Percentiles rank a stretch among this genome's conserved stretches.
phyloP scores from a whole-genome alignment of 768 basidiomycete genomes.

The Russula olivacea region DNA sequence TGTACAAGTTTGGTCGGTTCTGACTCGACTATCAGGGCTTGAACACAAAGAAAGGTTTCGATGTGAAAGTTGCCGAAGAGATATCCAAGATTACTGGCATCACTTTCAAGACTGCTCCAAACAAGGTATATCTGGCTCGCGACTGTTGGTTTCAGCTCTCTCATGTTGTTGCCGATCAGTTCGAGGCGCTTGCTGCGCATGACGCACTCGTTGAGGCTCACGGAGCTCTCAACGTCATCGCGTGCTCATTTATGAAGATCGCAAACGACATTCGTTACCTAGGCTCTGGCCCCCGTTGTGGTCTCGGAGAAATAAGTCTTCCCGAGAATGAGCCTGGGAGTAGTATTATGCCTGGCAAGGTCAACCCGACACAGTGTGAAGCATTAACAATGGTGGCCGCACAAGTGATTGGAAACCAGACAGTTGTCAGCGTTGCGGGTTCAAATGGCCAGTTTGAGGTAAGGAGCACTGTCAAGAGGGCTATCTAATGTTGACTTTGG shows the following conservation, averaged over 20 bases:
- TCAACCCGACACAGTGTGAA: conserved; percentile 99
- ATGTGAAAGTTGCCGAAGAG: conserved; percentile 87
- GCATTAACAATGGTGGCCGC: conserved; percentile 98
- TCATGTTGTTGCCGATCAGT: conserved; percentile 42
- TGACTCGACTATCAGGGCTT: conserved; percentile 56
- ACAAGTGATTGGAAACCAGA: conserved; percentile 98
- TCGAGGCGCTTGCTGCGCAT: conserved; percentile 96
- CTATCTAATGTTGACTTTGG: not conserved
- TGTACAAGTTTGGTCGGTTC: not conserved
- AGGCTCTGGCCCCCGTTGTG: conserved; percentile 95
- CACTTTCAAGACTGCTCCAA: conserved; percentile 92
- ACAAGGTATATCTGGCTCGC: conserved; percentile 60
- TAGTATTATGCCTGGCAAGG: conserved; percentile 99
- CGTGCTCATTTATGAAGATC: conserved; percentile 98
- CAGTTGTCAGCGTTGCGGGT: conserved; percentile 85
- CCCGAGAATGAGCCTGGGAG: conserved; percentile 99
- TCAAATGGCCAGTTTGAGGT: conserved; percentile 98
- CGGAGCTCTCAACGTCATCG: conserved; percentile 91
- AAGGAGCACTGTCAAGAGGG: conserved; percentile 24
- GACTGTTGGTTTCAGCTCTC: not conserved
- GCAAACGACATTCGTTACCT: conserved; percentile 99
- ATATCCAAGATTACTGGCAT: conserved; percentile 88
- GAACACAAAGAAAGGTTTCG: conserved; percentile 96
- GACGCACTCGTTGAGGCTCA: conserved; percentile 97
- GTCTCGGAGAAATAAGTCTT: conserved; percentile 87